These are phyloP conservation scores for Tirmania nivea DNA, from an alignment of 495 filamentous ascomycete species.

Conservation along the genomic window DNA sequence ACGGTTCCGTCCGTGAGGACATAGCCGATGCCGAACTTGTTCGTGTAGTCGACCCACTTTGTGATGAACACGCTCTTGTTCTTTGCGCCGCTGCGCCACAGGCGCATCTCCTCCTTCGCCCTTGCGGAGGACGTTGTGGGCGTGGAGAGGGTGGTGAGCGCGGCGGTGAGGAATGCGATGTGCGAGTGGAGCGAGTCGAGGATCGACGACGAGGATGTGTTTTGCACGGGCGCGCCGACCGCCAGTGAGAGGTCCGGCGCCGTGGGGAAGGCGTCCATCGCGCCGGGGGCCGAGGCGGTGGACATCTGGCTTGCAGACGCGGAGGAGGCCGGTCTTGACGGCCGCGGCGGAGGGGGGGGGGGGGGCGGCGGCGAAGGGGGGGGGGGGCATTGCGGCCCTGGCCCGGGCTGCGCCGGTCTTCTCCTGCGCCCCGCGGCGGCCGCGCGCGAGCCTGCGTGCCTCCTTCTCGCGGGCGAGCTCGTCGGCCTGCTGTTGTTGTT, in stretches of 20 bases:
- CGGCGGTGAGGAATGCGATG: slow-evolving; percentile 13
- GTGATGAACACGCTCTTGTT: slow-evolving; percentile 33
- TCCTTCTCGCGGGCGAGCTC: not conserved
- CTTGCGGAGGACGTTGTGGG: slow-evolving; percentile 9
- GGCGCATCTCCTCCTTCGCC: slow-evolving; percentile 11
- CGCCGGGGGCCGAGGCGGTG: slow-evolving; percentile 4
- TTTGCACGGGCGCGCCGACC: slow-evolving; percentile 12
- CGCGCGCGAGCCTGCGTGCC: not conserved
- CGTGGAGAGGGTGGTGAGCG: slow-evolving; percentile 5
- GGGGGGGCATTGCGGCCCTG: not conserved
- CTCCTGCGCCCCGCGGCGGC: not conserved
- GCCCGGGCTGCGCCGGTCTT: not conserved
- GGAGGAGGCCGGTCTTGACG: not conserved
- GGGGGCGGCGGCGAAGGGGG: not conserved
- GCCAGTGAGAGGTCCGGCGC: slow-evolving; percentile 9
- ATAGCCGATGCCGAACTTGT: slow-evolving; percentile 72
- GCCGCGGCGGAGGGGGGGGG: not conserved
- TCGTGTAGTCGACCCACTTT: slow-evolving; percentile 91
- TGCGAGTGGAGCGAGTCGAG: slow-evolving; percentile 11
- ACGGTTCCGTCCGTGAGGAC: slow-evolving; percentile 67
- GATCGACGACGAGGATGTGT: slow-evolving; percentile 11
- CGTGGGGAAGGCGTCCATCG: not conserved
- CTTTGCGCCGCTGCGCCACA: slow-evolving; percentile 10
- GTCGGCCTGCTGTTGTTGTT: not conserved
- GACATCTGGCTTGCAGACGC: not conserved